phyloP scores from a whole-genome alignment of 2,329 filamentous ascomycete species.

The Lasiodiplodia gonubiensis region DNA sequence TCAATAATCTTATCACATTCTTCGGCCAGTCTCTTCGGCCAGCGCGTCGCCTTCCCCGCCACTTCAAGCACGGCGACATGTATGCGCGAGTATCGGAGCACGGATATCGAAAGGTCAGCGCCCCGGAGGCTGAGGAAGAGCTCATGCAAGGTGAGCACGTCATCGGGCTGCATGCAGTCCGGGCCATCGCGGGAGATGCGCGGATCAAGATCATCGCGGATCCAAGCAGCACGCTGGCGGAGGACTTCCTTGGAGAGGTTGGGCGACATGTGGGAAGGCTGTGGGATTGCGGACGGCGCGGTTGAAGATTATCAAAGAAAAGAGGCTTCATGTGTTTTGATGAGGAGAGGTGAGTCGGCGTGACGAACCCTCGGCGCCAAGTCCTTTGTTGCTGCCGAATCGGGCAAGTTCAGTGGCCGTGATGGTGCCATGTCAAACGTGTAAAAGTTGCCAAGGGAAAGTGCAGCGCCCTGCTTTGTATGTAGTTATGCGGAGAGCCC shows the following conservation, averaged over 20 bases:
- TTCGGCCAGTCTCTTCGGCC: slow-evolving; percentile 53
- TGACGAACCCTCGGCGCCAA: slow-evolving; percentile 6
- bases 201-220: slow-evolving; percentile 55
- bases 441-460: background rate
- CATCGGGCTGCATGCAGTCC: slow-evolving; percentile 49
- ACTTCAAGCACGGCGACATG: slow-evolving; percentile 53
- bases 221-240: slow-evolving; percentile 49
- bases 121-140: slow-evolving; percentile 38
- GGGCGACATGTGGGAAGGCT: slow-evolving; percentile 3
- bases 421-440: background rate
- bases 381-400: slow-evolving; percentile 26
- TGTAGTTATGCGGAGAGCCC: background rate
- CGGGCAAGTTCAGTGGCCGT: background rate
- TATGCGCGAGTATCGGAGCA: slow-evolving; percentile 53
- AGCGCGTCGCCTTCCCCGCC: slow-evolving; percentile 53
- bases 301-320: background rate
- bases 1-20: slow-evolving; percentile 51
- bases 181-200: slow-evolving; percentile 54
- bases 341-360: slow-evolving; percentile 4
- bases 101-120: slow-evolving; percentile 38
- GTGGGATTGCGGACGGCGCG: background rate
- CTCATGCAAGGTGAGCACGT: slow-evolving; percentile 52
- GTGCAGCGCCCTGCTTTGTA: background rate
- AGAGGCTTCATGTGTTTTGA: background rate
- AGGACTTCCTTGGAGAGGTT: slow-evolving; percentile 34